These are phyloP conservation scores for Toxicodendron radicans DNA, from an alignment of 345 rosid species.

Conservation along the genomic window DNA sequence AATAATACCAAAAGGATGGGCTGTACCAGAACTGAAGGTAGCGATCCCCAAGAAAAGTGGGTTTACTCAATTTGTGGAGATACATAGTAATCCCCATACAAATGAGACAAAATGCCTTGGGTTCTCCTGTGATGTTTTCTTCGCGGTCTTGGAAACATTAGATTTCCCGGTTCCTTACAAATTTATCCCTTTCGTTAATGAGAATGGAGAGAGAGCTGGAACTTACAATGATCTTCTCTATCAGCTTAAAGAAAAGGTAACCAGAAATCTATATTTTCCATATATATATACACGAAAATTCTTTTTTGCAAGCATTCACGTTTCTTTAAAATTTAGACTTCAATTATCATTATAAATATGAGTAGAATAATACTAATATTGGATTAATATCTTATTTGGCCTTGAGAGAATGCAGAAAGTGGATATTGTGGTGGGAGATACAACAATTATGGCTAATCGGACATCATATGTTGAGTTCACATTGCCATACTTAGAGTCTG, in stretches of 20 bases:
- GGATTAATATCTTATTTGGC: neutral
- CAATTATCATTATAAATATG: too few relatives aligned
- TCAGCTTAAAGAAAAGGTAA: slow-evolving; percentile 20
- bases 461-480: slow-evolving; percentile 36
- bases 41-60: slow-evolving; percentile 37
- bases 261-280: too few relatives aligned
- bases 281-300: too few relatives aligned
- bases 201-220: slow-evolving; percentile 15
- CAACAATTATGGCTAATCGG: slow-evolving; percentile 24
- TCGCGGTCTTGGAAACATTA: slow-evolving; percentile 26
- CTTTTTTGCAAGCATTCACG: too few relatives aligned
- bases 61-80: slow-evolving; percentile 35
- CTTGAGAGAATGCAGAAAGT: neutral
- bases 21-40: slow-evolving; percentile 22
- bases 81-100: neutral
- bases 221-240: slow-evolving; percentile 29
- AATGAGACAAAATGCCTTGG: slow-evolving; percentile 15
- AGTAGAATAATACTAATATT: too few relatives aligned
- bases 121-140: slow-evolving; percentile 41
- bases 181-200: slow-evolving; percentile 15
- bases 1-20: slow-evolving; percentile 26
- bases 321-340: too few relatives aligned
- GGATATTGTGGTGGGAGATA: slow-evolving; percentile 36
- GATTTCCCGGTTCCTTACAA: slow-evolving; percentile 22
- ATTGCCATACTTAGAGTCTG: slow-evolving; percentile 37